Base-by-base conservation (phyloP, 192 early-diverging fungal genomes). In the Podila epigama region DNA sequence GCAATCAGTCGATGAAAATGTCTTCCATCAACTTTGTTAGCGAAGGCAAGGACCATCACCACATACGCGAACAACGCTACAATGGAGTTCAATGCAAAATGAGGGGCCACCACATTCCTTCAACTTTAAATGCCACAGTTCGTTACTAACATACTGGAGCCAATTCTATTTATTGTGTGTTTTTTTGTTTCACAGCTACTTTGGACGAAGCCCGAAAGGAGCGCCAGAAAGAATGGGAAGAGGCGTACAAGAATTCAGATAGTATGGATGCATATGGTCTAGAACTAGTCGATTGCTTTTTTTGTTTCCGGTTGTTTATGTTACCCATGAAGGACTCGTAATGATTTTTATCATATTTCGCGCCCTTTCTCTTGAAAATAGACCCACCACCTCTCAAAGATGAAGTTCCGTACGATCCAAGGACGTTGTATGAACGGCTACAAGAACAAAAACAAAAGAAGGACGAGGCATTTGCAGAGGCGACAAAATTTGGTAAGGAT, bases 381-480 rank as follows among this genome's bases (percentile, higher is more conserved):
- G 81, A 82, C 32, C 69, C 81, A 55, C 73, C 73, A 48, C 90
- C 51, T 69, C 72, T 78, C 12, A 25, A 60, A 25, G 75, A 81
- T n/a, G 66, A 78, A 32, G 79, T 63, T n/a, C 70, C 81, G 1
- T 91, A 91, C 63, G 91, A 92, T 57, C 88, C 91, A 29, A 87
- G 91, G 9, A 92, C 91, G 12, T 83, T 92, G 16, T 92, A 85
- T 59, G 91, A 92, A 67, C 86, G 86, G n/a, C 71, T 92, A 16
- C 89, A 91, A 63, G 91, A 91, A 63, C 90, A 92, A 65, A 85
- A 83, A 50, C 75, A 72, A 29, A 75, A 81, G 35, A 92, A 92
- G 53, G 82, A 83, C 34, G 91, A 91, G 32, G 81, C 86, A 8
- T 83, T 87, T 63, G 77, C 79, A 28, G 91, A 92, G 66, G 82